Evolutionary conservation across 2,329 filamentous ascomycete genomes (phyloP), one percentile per base, ranked within the genome.

Genomic region (Lasiodiplodia sp.): DNA sequence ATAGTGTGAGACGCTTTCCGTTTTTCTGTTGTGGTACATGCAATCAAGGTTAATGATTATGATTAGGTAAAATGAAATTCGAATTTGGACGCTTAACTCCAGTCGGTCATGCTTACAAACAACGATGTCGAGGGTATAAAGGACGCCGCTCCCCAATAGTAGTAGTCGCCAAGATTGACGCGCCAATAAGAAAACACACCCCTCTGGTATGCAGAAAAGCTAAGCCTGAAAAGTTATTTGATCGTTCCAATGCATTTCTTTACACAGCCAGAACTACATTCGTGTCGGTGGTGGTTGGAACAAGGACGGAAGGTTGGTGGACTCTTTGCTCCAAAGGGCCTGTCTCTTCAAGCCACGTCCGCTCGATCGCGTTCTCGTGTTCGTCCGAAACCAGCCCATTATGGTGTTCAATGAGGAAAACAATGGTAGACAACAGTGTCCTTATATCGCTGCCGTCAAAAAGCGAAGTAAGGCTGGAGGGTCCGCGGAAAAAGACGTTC

Each of bases 401-500:
- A 11, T 25, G n/a, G 4, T 52, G 23, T 2, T 25, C 49, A 8
- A 52, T 52, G 10, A 52, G 23, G 8, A 52, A 52, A 11, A 52
- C 49, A 6, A 52, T 52, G 0, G 49, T 52, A 11, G n/a, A 23
- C n/a, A 52, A 7, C 4, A 25, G 11, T 7, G 49, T 52, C n/a
- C 49, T 21, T 5, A 52, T 23, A 14, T 52, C 49, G 49, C 23
- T 52, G 1, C 49, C 10, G n/a, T 52, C 49, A 21, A 52, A 52
- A 11, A 52, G 49, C 7, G 23, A 23, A 5, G 49, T 14, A n/a
- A 52, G 5, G 21, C 23, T 52, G n/a, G n/a, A 21, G 8, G 49
- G 49, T 21, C n/a, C 49, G 12, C 49, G 49, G 49, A 52, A 52
- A 52, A 52, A 52, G n/a, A 25, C 49, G 21, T 52, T 52, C 16